These are phyloP conservation scores for Tolypocladium ovalisporum DNA, from an alignment of 2,329 filamentous ascomycete genomes.

Conservation along the genomic window DNA sequence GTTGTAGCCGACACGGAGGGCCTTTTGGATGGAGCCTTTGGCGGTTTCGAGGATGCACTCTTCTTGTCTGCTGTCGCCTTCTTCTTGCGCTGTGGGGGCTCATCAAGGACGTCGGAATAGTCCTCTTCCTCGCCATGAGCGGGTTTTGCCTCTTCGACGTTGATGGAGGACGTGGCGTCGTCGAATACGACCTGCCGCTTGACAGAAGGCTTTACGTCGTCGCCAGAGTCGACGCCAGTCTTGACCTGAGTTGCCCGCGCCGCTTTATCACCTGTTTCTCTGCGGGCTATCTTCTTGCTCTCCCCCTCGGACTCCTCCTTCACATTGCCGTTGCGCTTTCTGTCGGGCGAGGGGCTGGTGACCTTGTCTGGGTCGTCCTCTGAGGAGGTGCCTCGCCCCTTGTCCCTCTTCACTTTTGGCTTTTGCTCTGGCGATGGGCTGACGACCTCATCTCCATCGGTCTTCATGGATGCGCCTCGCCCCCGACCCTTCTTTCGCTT, in stretches of 20 bases:
- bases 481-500: slow-evolving; percentile 4
- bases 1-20: slow-evolving; percentile 10
- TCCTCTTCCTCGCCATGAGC: slow-evolving; percentile 24
- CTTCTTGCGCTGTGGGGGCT: slow-evolving; percentile 48
- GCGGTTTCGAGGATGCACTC: slow-evolving; percentile 13
- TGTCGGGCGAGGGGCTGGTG: neutral
- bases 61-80: slow-evolving; percentile 20
- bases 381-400: neutral
- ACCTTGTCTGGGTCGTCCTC: neutral
- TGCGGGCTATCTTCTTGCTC: slow-evolving; percentile 6
- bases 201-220: slow-evolving; percentile 5
- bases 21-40: slow-evolving; percentile 18
- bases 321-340: slow-evolving; percentile 5
- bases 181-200: slow-evolving; percentile 6
- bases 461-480: neutral
- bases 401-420: slow-evolving; percentile 4
- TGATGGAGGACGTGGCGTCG: slow-evolving; percentile 6
- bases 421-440: slow-evolving; percentile 1
- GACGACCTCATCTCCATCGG: neutral
- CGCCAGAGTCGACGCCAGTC: neutral
- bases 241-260: neutral
- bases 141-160: slow-evolving; percentile 10
- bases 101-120: slow-evolving; percentile 55
- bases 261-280: slow-evolving; percentile 4
- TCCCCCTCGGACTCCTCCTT: slow-evolving; percentile 6